Conservation (phyloP, 1,284 basidiomycete genomes). For the Malassezia sp. region DNA sequence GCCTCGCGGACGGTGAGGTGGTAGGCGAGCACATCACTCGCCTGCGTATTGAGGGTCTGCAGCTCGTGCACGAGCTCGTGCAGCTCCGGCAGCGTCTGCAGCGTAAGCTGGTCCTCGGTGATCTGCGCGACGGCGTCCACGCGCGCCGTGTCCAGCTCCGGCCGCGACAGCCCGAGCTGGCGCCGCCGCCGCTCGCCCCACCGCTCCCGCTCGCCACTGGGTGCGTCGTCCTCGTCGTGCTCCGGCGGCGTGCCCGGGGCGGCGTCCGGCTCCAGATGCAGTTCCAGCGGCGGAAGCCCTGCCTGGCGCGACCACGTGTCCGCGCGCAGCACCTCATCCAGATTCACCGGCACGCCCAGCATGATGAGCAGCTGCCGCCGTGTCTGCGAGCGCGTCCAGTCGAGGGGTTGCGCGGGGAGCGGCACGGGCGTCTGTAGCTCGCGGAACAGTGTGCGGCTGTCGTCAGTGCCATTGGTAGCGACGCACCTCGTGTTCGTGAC, state of each 20-base stretch:
- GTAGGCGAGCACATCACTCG: conserved; percentile 35
- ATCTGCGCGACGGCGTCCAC: conserved; percentile 24
- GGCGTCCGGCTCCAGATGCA: conserved; percentile 20
- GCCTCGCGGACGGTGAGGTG: conserved; percentile 37
- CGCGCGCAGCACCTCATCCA: conserved; percentile 32
- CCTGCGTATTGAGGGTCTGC: conserved; percentile 25
- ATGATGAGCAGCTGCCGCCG: conserved; percentile 37
- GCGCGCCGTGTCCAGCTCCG: conserved; percentile 26
- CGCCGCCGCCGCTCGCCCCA: conserved; percentile 28
- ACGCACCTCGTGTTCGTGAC: too few relatives aligned
- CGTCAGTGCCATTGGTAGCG: too few relatives aligned
- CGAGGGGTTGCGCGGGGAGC: conserved; percentile 25
- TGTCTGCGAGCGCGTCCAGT: conserved; percentile 37
- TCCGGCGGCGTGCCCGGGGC: neutral
- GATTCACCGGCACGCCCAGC: conserved; percentile 41
- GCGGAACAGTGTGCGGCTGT: conserved; percentile 8
- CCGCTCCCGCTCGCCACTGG: conserved; percentile 22
- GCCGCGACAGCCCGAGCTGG: conserved; percentile 25
- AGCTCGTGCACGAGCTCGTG: conserved; percentile 29
- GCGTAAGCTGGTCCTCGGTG: conserved; percentile 28
- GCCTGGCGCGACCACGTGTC: conserved; percentile 1
- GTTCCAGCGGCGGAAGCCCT: conserved; percentile 29
- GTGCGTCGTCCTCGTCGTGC: neutral
- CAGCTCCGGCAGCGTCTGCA: conserved; percentile 35
- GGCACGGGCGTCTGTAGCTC: conserved; percentile 19